Conservation (phyloP, 129 eudicot genomes). For the Solidago caesia region DNA sequence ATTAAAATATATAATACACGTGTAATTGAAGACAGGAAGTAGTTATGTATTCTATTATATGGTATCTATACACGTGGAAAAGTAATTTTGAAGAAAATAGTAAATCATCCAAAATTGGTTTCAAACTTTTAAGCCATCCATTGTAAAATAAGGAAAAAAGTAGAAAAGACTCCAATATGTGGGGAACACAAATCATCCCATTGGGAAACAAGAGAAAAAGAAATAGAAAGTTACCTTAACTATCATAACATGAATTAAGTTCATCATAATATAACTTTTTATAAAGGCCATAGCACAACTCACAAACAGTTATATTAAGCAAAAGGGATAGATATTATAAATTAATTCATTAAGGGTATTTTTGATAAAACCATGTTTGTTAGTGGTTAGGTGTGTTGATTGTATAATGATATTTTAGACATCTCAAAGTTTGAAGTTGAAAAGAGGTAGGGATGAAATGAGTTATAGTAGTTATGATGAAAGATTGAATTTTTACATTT, state of each 20-base stretch:
- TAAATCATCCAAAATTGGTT: slow-evolving; percentile 21
- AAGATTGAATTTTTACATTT: too few relatives aligned
- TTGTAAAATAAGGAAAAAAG: slow-evolving; percentile 31
- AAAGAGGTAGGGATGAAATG: too few relatives aligned
- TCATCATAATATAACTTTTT: slow-evolving; percentile 27
- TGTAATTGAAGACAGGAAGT: slow-evolving; percentile 55
- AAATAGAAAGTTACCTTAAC: slow-evolving; percentile 5
- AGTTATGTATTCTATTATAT: slow-evolving; percentile 16
- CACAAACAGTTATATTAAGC: too few relatives aligned
- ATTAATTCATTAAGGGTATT: too few relatives aligned
- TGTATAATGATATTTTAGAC: too few relatives aligned
- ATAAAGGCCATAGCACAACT: not conserved
- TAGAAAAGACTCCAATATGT: slow-evolving; percentile 33
- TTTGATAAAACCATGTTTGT: too few relatives aligned
- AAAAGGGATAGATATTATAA: too few relatives aligned
- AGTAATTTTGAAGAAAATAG: slow-evolving; percentile 17
- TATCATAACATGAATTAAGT: not conserved
- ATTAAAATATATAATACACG: slow-evolving; percentile 41
- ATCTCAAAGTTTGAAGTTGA: too few relatives aligned
- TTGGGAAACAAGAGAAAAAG: slow-evolving; percentile 18
- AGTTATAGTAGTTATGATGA: too few relatives aligned
- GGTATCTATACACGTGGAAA: slow-evolving; percentile 28
- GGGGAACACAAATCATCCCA: slow-evolving; percentile 27
- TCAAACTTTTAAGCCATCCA: slow-evolving; percentile 34
- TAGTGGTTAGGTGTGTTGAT: too few relatives aligned